phyloP scores from a whole-genome alignment of 75 land plant species.

The Cryptomeria japonica region DNA sequence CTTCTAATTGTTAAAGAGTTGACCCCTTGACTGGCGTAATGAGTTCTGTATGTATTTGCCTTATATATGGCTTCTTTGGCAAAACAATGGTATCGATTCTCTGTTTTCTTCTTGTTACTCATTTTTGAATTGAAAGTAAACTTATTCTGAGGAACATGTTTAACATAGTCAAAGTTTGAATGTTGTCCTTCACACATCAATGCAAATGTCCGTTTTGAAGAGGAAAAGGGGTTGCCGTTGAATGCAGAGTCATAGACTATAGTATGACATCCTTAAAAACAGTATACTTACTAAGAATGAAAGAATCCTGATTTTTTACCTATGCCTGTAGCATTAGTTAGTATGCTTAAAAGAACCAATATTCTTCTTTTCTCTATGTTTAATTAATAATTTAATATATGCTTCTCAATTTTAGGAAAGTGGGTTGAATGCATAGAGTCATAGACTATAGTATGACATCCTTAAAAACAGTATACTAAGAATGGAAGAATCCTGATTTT shows the following conservation, averaged over 20 bases:
- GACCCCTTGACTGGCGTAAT: background rate
- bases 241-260: too few species aligned
- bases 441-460: background rate
- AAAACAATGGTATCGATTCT: background rate
- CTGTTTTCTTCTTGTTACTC: background rate
- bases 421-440: background rate
- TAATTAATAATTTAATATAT: background rate
- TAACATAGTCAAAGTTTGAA: background rate
- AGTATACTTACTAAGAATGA: background rate
- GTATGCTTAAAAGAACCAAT: background rate
- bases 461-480: background rate
- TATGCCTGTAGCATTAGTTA: background rate
- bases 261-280: too few species aligned
- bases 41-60: background rate
- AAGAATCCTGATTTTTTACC: background rate
- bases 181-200: background rate
- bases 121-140: background rate
- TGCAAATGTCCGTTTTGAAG: background rate
- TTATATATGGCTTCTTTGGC: background rate
- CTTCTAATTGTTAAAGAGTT: background rate
- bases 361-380: background rate
- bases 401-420: background rate
- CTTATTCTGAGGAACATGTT: background rate
- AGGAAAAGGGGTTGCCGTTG: background rate
- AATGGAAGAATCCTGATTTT: background rate